A percentile compares a stretch with the other conserved stretches of the same genome.
phyloP scores from a whole-genome alignment of 768 basidiomycete genomes.

The Tulasnella sp. region DNA sequence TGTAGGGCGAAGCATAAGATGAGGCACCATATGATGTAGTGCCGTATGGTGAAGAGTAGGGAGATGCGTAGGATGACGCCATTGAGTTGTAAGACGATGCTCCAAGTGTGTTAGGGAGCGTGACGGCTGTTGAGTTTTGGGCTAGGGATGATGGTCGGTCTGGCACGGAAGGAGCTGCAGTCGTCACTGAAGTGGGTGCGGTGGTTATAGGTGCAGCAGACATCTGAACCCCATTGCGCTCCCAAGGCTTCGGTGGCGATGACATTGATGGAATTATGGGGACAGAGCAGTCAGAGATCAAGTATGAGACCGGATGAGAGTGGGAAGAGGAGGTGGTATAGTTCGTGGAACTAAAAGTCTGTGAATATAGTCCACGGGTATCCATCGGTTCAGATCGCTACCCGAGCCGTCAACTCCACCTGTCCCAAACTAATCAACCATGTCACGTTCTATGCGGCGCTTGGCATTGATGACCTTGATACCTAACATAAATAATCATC shows the following conservation, averaged over 20 bases:
- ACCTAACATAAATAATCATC: too few species aligned
- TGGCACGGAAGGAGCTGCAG: constrained; percentile 19
- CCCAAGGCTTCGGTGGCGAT: constrained; percentile 79
- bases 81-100: constrained; percentile 5
- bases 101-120: constrained; percentile 4
- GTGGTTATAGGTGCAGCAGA: constrained; percentile 24
- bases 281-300: too few species aligned
- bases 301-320: too few species aligned
- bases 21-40: neutral
- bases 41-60: constrained; percentile 30
- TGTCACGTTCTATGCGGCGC: too few species aligned
- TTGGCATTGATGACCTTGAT: too few species aligned
- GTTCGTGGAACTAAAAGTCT: too few species aligned
- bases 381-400: too few species aligned
- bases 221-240: constrained; percentile 31
- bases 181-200: constrained; percentile 22
- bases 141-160: constrained; percentile 13
- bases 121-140: constrained; percentile 19
- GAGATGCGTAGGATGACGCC: constrained; percentile 22
- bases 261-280: too few species aligned
- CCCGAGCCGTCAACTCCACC: too few species aligned
- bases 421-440: too few species aligned
- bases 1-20: constrained; percentile 31
- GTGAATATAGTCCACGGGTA: too few species aligned
- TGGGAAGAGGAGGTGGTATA: too few species aligned